phyloP scores from a whole-genome alignment of 495 filamentous ascomycete species.

The Trichoderma erinaceum region DNA sequence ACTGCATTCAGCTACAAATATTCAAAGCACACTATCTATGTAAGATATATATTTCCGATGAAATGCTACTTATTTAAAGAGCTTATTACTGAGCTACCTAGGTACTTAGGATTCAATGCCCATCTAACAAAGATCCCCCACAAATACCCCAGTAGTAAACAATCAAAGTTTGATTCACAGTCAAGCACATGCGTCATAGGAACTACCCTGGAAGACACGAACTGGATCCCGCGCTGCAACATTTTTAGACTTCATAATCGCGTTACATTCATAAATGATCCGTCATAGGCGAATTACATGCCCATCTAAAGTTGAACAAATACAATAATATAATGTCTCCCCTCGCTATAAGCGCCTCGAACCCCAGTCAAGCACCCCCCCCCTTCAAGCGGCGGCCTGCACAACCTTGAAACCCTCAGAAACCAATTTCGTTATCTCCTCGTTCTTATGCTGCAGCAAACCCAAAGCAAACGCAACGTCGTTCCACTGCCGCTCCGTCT shows the following conservation, averaged over 20 bases:
- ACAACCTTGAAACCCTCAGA: constrained; percentile 81
- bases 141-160: not conserved
- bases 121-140: too few species aligned
- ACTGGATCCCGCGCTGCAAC: not conserved
- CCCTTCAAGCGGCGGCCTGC: constrained; percentile 49
- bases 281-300: not conserved
- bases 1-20: too few species aligned
- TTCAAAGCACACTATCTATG: too few species aligned
- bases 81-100: too few species aligned
- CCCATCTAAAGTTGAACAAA: not conserved
- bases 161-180: not conserved
- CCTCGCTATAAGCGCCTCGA: not conserved
- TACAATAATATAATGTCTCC: not conserved
- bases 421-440: constrained; percentile 85
- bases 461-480: constrained; percentile 90
- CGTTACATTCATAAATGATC: constrained; percentile 4
- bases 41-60: too few species aligned
- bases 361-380: too few species aligned
- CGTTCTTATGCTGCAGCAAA: constrained; percentile 91
- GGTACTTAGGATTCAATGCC: too few species aligned
- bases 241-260: not conserved
- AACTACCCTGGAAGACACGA: not conserved
- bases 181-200: not conserved
- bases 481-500: constrained; percentile 92
- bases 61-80: too few species aligned